A percentile compares a stretch with the other conserved stretches of the same genome.
These are phyloP conservation scores for Globisporangium paroecandrum DNA, from an alignment of 352 stramenopile species.

Conservation along the genomic window DNA sequence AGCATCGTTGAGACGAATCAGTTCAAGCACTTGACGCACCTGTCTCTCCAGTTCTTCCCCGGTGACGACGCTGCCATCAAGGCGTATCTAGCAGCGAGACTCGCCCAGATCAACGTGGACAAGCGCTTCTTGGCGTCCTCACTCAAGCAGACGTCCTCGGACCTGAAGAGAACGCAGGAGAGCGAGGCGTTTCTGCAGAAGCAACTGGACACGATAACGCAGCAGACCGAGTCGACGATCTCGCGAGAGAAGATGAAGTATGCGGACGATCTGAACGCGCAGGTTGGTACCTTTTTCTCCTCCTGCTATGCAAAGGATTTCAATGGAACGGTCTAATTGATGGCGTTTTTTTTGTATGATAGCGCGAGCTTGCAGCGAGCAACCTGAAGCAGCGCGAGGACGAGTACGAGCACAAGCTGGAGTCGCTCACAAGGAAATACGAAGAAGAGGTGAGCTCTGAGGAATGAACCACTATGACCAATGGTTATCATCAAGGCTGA, in stretches of 20 bases:
- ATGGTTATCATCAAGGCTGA: neutral
- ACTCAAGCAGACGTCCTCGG: conserved; percentile 42
- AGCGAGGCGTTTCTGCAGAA: conserved; percentile 47
- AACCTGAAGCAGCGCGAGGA: conserved; percentile 58
- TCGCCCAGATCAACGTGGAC: conserved; percentile 77
- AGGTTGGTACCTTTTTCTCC: conserved; percentile 19
- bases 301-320: neutral
- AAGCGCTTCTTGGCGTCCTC: conserved; percentile 34
- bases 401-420: conserved; percentile 66
- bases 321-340: neutral
- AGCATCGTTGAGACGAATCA: conserved; percentile 93
- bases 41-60: conserved; percentile 84
- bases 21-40: conserved; percentile 94
- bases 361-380: conserved; percentile 44
- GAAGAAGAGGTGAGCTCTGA: conserved; percentile 56
- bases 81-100: conserved; percentile 83
- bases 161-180: conserved; percentile 37
- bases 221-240: conserved; percentile 57
- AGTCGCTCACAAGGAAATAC: conserved; percentile 46
- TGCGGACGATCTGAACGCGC: conserved; percentile 54
- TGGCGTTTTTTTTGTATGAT: neutral
- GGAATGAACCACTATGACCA: neutral
- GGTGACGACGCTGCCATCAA: conserved; percentile 90
- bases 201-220: conserved; percentile 44
- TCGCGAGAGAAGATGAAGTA: conserved; percentile 66